A percentile compares a stretch with the other conserved stretches of the same genome.
Conservation (phyloP, 1,284 basidiomycete genomes). For the Ceratobasidium sp. region DNA sequence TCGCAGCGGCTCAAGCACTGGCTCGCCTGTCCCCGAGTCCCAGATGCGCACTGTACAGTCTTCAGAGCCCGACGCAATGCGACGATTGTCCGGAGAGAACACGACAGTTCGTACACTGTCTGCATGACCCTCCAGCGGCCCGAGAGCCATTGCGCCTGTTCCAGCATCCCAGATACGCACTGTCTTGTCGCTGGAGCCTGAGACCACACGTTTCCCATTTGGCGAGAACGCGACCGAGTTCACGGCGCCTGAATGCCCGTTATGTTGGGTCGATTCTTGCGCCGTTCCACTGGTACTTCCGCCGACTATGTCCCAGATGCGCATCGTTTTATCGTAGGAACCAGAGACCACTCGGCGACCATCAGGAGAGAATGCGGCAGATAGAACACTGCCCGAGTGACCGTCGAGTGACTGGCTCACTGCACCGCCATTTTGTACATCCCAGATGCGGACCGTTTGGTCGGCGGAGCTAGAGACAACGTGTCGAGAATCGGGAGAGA, state of each 20-base stretch:
- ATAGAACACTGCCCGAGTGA: conserved; percentile 56
- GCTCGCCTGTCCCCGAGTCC: conserved; percentile 14
- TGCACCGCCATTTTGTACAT: conserved; percentile 12
- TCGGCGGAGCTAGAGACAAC: conserved; percentile 38
- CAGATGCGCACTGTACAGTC: conserved; percentile 35
- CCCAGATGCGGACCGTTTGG: conserved; percentile 42
- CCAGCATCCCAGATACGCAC: conserved; percentile 37
- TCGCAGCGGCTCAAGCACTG: background rate
- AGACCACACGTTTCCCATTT: conserved; percentile 12
- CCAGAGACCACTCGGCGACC: conserved; percentile 40
- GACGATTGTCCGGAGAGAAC: conserved; percentile 26
- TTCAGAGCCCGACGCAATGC: conserved; percentile 7
- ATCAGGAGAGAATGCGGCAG: conserved; percentile 46
- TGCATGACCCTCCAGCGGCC: conserved; percentile 32
- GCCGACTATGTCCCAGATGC: conserved; percentile 42
- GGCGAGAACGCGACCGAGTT: conserved; percentile 25
- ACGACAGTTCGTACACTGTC: background rate
- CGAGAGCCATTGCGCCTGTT: background rate
- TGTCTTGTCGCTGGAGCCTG: conserved; percentile 21
- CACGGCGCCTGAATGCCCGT: background rate
- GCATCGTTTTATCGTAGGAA: conserved; percentile 27
- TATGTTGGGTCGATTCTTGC: background rate
- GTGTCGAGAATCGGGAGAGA: conserved; percentile 54
- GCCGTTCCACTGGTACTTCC: background rate
- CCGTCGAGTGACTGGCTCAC: conserved; percentile 53